Base-by-base conservation (phyloP, 441 rosid genomes). In the Pelargonium myrrhifolium region DNA sequence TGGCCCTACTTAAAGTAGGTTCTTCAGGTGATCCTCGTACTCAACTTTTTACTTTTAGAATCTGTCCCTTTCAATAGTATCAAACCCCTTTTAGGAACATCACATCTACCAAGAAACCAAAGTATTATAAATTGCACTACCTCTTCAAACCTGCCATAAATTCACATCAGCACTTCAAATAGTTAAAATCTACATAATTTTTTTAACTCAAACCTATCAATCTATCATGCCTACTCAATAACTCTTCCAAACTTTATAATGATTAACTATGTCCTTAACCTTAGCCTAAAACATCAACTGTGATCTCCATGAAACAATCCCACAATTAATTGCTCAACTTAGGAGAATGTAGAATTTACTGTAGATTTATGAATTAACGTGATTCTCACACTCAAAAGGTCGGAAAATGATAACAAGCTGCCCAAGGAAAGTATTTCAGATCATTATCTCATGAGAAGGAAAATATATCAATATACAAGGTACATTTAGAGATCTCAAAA, bases 401-500 rank as follows among this genome's bases (percentile, higher is more conserved):
- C 18, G 18, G 43, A 65, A 15, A 53, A 26, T 17, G 18, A 64
- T 10, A 14, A 37, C 26, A 51, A 9, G 26, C 12, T 37, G 15
- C 4, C 21, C 4, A 55, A 47, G 28, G 24, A 42, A n/a, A 22
- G 55, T 26, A 1, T 17, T 74, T 45, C 6, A 51, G 24, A 26
- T 18, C 45, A 31, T 42, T 62, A 28, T 17, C 11, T 17, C 66
- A 21, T 55, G 35, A 65, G 35, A 64, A 47, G 35, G 9, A 65
- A 62, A 40, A 62, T 62, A 15, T 62, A 2, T 66, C 64, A 9
- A 28, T 60, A 37, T 26, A 39, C 59, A 74, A 51, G 37, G 35
- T 49, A 59, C 37, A 55, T 5, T 4, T 3, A 20, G 18, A 11
- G 15, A 55, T 51, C 17, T 3, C 17, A n/a, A 35, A 26, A 51